Percentiles rank a stretch among this genome's conserved stretches.
phyloP scores from a whole-genome alignment of 108 stramenopile species.

The Skeletonema grethae region DNA sequence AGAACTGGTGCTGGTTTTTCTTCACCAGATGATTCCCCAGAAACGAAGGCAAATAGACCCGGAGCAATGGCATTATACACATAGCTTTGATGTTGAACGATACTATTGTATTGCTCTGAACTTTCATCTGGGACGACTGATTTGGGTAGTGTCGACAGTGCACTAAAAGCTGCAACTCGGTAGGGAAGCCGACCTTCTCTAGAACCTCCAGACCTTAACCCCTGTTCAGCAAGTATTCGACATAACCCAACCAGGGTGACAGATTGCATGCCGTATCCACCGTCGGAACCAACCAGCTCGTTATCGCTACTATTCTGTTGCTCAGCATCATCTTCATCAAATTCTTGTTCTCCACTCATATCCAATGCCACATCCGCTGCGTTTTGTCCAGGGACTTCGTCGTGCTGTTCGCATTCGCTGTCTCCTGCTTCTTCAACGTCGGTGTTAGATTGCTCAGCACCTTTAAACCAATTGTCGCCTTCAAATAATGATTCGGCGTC shows the following conservation, averaged over 20 bases:
- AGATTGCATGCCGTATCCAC: constrained; percentile 8
- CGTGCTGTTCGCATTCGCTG: constrained; percentile 19
- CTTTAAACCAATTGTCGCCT: constrained; percentile 59
- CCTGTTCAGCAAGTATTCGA: constrained; percentile 61
- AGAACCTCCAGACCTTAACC: constrained; percentile 32
- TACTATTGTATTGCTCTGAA: constrained; percentile 9
- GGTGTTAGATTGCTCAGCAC: constrained; percentile 11
- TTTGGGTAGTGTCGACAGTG: constrained; percentile 48
- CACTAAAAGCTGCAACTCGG: constrained; percentile 56
- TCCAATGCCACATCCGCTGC: constrained; percentile 37
- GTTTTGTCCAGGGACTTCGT: constrained; percentile 13
- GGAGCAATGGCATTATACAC: constrained; percentile 40
- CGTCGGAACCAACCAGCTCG: constrained; percentile 1
- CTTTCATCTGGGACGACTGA: constrained; percentile 22
- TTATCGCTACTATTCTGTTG: not conserved
- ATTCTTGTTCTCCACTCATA: constrained; percentile 31
- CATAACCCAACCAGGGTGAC: constrained; percentile 61
- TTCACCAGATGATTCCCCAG: constrained; percentile 13
- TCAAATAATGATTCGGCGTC: constrained; percentile 58
- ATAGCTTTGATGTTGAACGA: constrained; percentile 18
- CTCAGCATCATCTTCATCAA: constrained; percentile 35
- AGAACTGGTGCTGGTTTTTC: constrained; percentile 56
- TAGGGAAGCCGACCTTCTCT: constrained; percentile 68
- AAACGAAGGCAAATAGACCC: constrained; percentile 34
- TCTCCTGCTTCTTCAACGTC: constrained; percentile 15